A percentile compares a stretch with the other conserved stretches of the same genome.
Conservation (phyloP, 805 yeast species). For the Candida insectalens region DNA sequence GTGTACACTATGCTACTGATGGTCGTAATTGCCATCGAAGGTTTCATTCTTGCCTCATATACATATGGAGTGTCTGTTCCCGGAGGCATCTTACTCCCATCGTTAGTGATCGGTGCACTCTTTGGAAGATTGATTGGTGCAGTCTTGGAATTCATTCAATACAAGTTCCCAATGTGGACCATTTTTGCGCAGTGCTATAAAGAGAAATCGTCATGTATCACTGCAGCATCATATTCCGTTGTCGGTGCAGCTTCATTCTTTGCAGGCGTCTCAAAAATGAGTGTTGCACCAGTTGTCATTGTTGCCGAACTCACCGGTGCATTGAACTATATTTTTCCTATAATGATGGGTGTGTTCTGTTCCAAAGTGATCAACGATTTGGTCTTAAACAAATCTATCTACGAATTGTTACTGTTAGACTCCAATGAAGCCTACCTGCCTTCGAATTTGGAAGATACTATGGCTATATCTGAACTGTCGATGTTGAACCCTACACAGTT, state of each 20-base stretch:
- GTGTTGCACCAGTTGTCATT: constrained; percentile 71
- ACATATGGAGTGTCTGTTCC: constrained; percentile 63
- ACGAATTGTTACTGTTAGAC: constrained; percentile 46
- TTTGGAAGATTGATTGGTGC: constrained; percentile 49
- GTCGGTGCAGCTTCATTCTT: constrained; percentile 81
- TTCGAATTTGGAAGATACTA: constrained; percentile 26
- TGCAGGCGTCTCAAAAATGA: constrained; percentile 73
- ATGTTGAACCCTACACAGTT: constrained; percentile 24
- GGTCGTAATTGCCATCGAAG: constrained; percentile 34
- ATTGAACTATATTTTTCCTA: constrained; percentile 70
- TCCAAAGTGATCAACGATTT: constrained; percentile 67
- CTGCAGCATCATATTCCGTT: constrained; percentile 83
- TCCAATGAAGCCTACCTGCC: constrained; percentile 31
- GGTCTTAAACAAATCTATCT: constrained; percentile 37
- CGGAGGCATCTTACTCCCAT: constrained; percentile 59
- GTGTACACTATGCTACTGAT: constrained; percentile 15
- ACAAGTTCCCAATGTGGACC: constrained; percentile 25
- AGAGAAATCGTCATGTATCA: constrained; percentile 40
- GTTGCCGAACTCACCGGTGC: constrained; percentile 85
- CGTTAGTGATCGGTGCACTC: constrained; percentile 52
- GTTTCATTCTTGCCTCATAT: constrained; percentile 52
- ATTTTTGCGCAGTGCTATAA: constrained; percentile 31
- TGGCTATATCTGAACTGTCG: constrained; percentile 27
- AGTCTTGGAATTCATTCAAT: constrained; percentile 38
- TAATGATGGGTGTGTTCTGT: constrained; percentile 73